Evolutionary conservation across 371 early-diverging fungal species (phyloP).

Genomic region (Chytridiales sp.): DNA sequence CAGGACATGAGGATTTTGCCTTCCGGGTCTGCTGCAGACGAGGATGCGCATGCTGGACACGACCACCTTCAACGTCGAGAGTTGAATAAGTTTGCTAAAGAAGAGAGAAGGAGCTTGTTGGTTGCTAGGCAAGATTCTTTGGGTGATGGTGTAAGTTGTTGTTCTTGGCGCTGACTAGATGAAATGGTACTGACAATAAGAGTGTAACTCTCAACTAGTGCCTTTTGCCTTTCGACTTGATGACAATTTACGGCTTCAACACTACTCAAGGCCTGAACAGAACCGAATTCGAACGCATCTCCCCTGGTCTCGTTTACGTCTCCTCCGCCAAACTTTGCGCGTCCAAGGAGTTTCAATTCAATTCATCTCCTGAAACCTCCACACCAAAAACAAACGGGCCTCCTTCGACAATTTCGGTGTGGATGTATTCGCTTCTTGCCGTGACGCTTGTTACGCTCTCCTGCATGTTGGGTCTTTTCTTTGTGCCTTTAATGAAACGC

Average conservation of each 20-base stretch:
- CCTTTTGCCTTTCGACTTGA: constrained; percentile 7
- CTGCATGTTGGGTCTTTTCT: constrained; percentile 5
- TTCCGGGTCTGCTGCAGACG: background rate
- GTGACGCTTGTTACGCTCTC: background rate
- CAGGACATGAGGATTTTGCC: background rate
- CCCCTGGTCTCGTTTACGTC: constrained; percentile 5
- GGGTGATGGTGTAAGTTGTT: no score
- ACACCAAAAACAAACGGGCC: background rate
- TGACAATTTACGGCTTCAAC: constrained; percentile 4
- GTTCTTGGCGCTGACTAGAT: no score
- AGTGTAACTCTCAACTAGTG: no score
- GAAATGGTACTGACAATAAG: no score
- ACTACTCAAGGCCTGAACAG: background rate
- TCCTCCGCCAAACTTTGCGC: constrained; percentile 7
- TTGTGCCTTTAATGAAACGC: background rate
- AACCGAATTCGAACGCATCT: background rate
- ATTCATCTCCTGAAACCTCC: background rate
- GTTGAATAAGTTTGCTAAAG: no score
- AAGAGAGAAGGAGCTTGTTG: no score
- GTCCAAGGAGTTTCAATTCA: constrained; percentile 1
- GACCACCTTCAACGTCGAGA: no score
- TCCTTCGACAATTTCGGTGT: background rate
- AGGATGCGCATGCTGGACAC: constrained; percentile 1
- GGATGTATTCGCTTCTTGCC: constrained; percentile 2
- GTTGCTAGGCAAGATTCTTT: background rate